Percentiles rank a stretch among this genome's conserved stretches.
phyloP scores from a whole-genome alignment of 2,329 filamentous ascomycete genomes.

The Zopfia rhizophila region DNA sequence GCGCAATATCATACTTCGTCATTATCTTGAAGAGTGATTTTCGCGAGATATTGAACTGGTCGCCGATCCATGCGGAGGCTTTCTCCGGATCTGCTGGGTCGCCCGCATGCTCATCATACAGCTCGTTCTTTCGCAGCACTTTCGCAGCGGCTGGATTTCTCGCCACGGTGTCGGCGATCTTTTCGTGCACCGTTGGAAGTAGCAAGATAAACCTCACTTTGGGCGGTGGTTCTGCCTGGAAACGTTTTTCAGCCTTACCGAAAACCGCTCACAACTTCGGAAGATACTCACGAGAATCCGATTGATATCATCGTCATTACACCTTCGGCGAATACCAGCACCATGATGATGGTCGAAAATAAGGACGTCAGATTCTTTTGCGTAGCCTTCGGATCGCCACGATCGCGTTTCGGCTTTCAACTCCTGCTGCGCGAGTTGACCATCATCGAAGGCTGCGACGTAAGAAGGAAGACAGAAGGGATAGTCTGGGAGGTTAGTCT shows the following conservation, averaged over 20 bases:
- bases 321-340: background rate
- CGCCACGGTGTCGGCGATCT: constrained; percentile 8
- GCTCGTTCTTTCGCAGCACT: too few relatives aligned
- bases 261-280: background rate
- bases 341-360: constrained; percentile 17
- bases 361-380: constrained; percentile 4
- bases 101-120: too few relatives aligned
- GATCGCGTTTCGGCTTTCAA: constrained; percentile 12
- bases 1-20: constrained; percentile 18
- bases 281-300: too few relatives aligned
- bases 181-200: constrained; percentile 19
- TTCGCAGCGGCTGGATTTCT: constrained; percentile 5
- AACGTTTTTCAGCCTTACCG: background rate
- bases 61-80: background rate
- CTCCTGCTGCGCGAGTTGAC: constrained; percentile 16
- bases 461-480: constrained; percentile 17
- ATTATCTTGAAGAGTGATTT: constrained; percentile 12
- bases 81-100: too few relatives aligned
- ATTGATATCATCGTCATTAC: too few relatives aligned
- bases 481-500: constrained; percentile 10
- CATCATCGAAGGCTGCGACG: constrained; percentile 18
- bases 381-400: constrained; percentile 20
- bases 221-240: constrained; percentile 10
- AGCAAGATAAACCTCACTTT: constrained; percentile 16
- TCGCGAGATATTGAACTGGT: constrained; percentile 17